A percentile compares a stretch with the other conserved stretches of the same genome.
These are phyloP conservation scores for Ajuga chamaepitys DNA, from an alignment of 257 asterid species.

Conservation along the genomic window DNA sequence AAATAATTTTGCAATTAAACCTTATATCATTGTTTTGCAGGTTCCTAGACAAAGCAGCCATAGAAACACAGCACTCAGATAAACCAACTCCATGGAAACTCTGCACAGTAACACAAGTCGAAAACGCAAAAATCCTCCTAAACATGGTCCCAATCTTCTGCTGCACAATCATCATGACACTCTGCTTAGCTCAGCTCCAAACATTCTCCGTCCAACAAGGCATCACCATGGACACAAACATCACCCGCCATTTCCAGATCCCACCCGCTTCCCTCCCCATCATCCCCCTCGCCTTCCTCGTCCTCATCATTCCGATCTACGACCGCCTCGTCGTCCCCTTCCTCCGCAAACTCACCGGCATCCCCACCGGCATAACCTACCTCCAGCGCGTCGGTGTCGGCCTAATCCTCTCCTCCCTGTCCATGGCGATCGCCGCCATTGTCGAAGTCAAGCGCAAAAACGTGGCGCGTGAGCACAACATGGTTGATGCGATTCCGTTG, in stretches of 20 bases:
- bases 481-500: slow-evolving; percentile 51
- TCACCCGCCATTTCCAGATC: slow-evolving; percentile 36
- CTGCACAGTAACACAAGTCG: slow-evolving; percentile 80
- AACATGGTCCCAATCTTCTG: slow-evolving; percentile 58
- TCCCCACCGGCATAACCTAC: slow-evolving; percentile 63
- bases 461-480: slow-evolving; percentile 36
- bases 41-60: slow-evolving; percentile 76
- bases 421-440: slow-evolving; percentile 60
- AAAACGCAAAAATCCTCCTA: slow-evolving; percentile 61
- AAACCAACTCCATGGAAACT: slow-evolving; percentile 47
- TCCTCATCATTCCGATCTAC: slow-evolving; percentile 48
- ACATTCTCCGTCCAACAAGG: slow-evolving; percentile 74
- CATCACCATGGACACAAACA: slow-evolving; percentile 54
- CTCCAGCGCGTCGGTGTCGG: slow-evolving; percentile 75
- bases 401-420: slow-evolving; percentile 50
- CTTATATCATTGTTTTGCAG: slow-evolving; percentile 12
- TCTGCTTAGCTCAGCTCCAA: slow-evolving; percentile 74
- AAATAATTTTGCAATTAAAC: too few relatives aligned
- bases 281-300: slow-evolving; percentile 44
- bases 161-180: slow-evolving; percentile 73
- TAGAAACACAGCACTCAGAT: slow-evolving; percentile 14
- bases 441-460: slow-evolving; percentile 55
- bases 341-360: slow-evolving; percentile 43
- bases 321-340: slow-evolving; percentile 53
- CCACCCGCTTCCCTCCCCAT: slow-evolving; percentile 75